These are phyloP conservation scores for Acer negundo DNA, from an alignment of 345 rosid species.

Conservation along the genomic window DNA sequence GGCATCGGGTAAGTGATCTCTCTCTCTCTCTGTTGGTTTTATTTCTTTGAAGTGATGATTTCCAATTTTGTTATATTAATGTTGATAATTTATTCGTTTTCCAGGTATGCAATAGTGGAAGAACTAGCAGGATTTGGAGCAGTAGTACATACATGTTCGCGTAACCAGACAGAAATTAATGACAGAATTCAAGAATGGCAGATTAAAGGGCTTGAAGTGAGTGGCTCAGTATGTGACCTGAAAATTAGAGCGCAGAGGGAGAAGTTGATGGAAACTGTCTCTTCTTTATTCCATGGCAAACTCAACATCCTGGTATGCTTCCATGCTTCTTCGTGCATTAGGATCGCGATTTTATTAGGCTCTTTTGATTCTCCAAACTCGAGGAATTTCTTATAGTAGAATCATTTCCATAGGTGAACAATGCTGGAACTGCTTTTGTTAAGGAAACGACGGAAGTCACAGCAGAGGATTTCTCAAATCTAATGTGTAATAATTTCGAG, in stretches of 20 bases:
- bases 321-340: too few relatives aligned
- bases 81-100: neutral
- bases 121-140: conserved; percentile 21
- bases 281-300: conserved; percentile 47
- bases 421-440: conserved; percentile 37
- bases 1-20: conserved; percentile 28
- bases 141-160: conserved; percentile 12
- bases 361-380: neutral
- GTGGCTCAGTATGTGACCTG: conserved; percentile 61
- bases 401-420: conserved; percentile 37
- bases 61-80: neutral
- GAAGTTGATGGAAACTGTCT: conserved; percentile 44
- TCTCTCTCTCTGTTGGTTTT: neutral
- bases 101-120: conserved; percentile 10
- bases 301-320: conserved; percentile 57
- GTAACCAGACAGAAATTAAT: neutral
- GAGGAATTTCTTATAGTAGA: neutral
- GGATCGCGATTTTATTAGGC: neutral
- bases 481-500: too few relatives aligned
- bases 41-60: neutral
- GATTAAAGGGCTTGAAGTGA: conserved; percentile 46
- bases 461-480: conserved; percentile 30
- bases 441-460: conserved; percentile 38
- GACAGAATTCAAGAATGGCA: conserved; percentile 40
- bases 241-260: conserved; percentile 38